These are phyloP conservation scores for Rhizopogon rudus DNA, from an alignment of 768 basidiomycete species.

Conservation along the genomic window DNA sequence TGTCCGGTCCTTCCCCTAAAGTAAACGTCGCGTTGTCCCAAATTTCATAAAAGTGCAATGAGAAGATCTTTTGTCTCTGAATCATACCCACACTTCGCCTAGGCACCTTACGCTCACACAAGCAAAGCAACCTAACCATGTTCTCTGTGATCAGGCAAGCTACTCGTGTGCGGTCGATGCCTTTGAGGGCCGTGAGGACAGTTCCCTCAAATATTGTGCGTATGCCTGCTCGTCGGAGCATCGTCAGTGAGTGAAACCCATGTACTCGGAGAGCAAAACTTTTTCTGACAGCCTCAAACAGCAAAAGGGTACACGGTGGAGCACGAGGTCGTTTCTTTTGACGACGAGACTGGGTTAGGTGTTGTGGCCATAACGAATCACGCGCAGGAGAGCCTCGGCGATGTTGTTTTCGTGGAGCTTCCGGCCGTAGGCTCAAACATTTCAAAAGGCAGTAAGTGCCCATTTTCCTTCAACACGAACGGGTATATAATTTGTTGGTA, in stretches of 20 bases:
- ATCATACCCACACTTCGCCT: constrained; percentile 4
- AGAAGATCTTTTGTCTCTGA: not conserved
- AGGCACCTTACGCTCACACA: not conserved
- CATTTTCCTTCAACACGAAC: not conserved
- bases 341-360: constrained; percentile 72
- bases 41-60: not conserved
- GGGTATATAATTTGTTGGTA: constrained; percentile 20
- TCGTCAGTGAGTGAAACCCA: constrained; percentile 5
- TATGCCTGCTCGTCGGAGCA: not conserved
- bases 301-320: constrained; percentile 80
- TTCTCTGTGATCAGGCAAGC: constrained; percentile 1
- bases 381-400: constrained; percentile 88
- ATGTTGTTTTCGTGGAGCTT: constrained; percentile 96
- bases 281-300: constrained; percentile 19
- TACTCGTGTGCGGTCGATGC: not conserved
- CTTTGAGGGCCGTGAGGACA: not conserved
- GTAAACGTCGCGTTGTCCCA: constrained; percentile 2
- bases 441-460: constrained; percentile 64
- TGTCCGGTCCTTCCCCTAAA: constrained; percentile 1
- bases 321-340: constrained; percentile 83
- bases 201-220: not conserved
- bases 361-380: constrained; percentile 86
- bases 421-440: constrained; percentile 60
- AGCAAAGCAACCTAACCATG: constrained; percentile 2
- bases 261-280: not conserved